Evolutionary conservation across 2,329 filamentous ascomycete species (phyloP).

Genomic region (Neofusicoccum umdonicola): DNA sequence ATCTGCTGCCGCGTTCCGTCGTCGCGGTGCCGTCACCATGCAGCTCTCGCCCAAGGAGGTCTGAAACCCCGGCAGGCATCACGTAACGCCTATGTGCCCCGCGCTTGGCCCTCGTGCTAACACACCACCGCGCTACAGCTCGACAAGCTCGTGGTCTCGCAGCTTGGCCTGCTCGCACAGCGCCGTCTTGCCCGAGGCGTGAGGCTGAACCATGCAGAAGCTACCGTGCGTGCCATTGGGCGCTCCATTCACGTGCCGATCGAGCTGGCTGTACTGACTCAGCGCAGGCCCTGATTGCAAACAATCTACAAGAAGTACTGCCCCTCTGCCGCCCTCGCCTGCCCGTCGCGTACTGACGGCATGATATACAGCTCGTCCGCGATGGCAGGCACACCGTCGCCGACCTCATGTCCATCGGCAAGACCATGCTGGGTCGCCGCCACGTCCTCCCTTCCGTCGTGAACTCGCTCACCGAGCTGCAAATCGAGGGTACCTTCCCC

Average conservation of each 20-base stretch:
- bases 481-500: conserved; percentile 91
- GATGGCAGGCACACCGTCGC: conserved; percentile 92
- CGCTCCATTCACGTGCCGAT: neutral
- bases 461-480: conserved; percentile 75
- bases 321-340: neutral
- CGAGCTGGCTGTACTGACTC: conserved; percentile 25
- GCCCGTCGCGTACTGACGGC: neutral
- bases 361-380: conserved; percentile 68
- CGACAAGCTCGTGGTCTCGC: conserved; percentile 92
- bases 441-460: conserved; percentile 85
- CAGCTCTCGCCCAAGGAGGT: conserved; percentile 18
- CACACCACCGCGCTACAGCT: conserved; percentile 55
- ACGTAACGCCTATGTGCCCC: neutral
- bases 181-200: conserved; percentile 82
- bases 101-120: neutral
- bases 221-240: conserved; percentile 58
- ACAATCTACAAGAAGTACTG: conserved; percentile 78
- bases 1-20: neutral
- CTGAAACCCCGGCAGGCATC: neutral
- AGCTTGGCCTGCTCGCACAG: conserved; percentile 84
- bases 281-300: conserved; percentile 73
- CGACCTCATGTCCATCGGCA: conserved; percentile 88
- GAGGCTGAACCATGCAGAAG: conserved; percentile 85
- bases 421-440: conserved; percentile 87
- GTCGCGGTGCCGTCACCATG: conserved; percentile 13